Base-by-base conservation (phyloP, 1,284 basidiomycete species). In the Ustilago crameri region DNA sequence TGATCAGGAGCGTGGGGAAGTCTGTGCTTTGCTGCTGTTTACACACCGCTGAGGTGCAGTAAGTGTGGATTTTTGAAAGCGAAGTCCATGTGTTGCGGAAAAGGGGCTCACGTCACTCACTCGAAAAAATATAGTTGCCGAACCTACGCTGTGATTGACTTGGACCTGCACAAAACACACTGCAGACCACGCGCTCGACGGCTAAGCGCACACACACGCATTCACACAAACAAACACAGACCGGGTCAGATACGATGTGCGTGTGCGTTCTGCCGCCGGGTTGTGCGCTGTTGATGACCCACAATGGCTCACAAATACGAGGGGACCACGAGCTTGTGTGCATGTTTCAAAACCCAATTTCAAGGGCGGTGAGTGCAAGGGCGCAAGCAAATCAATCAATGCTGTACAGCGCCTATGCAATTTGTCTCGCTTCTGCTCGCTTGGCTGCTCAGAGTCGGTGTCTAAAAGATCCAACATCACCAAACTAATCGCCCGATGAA, bases 401-500 rank as follows among this genome's bases (percentile, higher is more conserved):
- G 20, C 20, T 23, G 20, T 10, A 18, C 17, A 18, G 22, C 41
- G 41, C 4, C 17, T 15, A 45, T 30, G 24, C 43, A 45, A 5
- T 45, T 23, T 43, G 41, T 45, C 43, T 45, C 43, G 43, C 24
- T 45, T 45, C 15, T n/a, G 41, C 17, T 14, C 5, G 26, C 9
- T 45, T 18, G 23, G 24, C 24, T 30, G 5, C 30, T n/a, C n/a
- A n/a, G n/a, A n/a, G 43, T 45, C 43, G 43, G 43, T 45, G 43
- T 45, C 26, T 45, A 45, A 27, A 45, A 15, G 24, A 20, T 17
- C 27, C 43, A 3, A 9, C 24, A 30, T 9, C 5, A 18, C 3
- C 17, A 35, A 12, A 14, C 14, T 35, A 35, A 40, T 30, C 7
- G 30, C 30, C 30, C 30, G 30, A 30, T 30, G 30, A 30, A 30